Conservation (phyloP, 139 green algal genomes). For the Tetradesmus obliquus region DNA sequence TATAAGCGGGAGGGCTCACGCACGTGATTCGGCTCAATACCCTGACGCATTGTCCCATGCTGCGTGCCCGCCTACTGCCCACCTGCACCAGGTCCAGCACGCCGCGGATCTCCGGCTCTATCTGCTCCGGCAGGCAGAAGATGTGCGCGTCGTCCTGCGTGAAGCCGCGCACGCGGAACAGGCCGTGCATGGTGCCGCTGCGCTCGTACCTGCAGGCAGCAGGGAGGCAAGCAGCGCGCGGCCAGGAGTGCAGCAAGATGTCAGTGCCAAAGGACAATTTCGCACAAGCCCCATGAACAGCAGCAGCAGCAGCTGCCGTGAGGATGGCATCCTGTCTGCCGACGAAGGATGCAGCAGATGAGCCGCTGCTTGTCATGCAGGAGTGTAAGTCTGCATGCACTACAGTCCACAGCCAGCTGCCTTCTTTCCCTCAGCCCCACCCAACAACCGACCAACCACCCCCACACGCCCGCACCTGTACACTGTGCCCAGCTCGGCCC, state of each 20-base stretch:
- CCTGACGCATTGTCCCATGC: background rate
- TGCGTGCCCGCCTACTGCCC: background rate
- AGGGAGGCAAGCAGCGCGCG: conserved; percentile 17
- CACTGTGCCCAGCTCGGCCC: conserved; percentile 98
- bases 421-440: background rate
- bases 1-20: too few species aligned
- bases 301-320: background rate
- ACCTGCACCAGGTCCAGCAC: conserved; percentile 80
- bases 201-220: conserved; percentile 84
- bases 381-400: background rate
- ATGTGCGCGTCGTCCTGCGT: conserved; percentile 99
- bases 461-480: conserved; percentile 72
- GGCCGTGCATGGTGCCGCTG: conserved; percentile 96
- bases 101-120: conserved; percentile 85
- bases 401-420: background rate
- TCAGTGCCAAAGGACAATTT: background rate
- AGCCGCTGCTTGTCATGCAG: background rate
- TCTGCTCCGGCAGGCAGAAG: conserved; percentile 97
- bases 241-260: background rate
- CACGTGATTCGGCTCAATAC: background rate
- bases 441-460: background rate
- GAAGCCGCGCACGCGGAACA: conserved; percentile 98
- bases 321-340: background rate
- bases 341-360: background rate
- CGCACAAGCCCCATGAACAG: too few species aligned